Evolutionary conservation across 371 early-diverging fungal genomes (phyloP).

Genomic region (Rhizopus microsporus): DNA sequence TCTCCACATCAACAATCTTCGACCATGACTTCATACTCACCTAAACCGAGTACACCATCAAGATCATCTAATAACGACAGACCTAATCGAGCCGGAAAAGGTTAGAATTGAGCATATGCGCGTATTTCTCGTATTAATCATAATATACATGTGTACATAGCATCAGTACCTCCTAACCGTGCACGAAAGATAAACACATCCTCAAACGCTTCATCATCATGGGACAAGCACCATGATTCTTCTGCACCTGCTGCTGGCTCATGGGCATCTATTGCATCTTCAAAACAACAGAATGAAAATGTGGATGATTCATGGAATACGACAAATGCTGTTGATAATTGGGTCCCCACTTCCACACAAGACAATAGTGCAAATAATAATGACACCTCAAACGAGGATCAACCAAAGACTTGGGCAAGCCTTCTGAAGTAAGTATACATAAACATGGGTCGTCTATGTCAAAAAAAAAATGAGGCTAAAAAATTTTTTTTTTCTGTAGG

Average conservation of each 20-base stretch:
- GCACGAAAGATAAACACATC: slow-evolving; percentile 24
- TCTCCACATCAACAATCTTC: slow-evolving; percentile 29
- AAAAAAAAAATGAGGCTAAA: background rate
- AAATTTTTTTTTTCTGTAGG: slow-evolving; percentile 11
- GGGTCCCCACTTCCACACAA: slow-evolving; percentile 16
- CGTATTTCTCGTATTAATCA: background rate
- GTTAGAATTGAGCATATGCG: slow-evolving; percentile 9
- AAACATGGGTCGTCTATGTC: slow-evolving; percentile 3
- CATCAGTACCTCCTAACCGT: slow-evolving; percentile 16
- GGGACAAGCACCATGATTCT: slow-evolving; percentile 22
- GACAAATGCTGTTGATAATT: slow-evolving; percentile 17
- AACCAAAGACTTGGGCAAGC: slow-evolving; percentile 78
- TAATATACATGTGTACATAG: slow-evolving; percentile 3
- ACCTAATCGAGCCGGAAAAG: slow-evolving; percentile 31
- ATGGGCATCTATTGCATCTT: slow-evolving; percentile 48
- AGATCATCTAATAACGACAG: slow-evolving; percentile 29
- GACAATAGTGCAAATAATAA: slow-evolving; percentile 8
- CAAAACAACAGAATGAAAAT: slow-evolving; percentile 22
- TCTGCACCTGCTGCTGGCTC: slow-evolving; percentile 28
- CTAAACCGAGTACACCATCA: slow-evolving; percentile 22
- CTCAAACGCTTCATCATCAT: slow-evolving; percentile 10
- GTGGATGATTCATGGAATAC: slow-evolving; percentile 25
- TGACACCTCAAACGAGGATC: slow-evolving; percentile 21
- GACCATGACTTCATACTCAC: slow-evolving; percentile 19
- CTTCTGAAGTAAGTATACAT: slow-evolving; percentile 63